Percentiles rank a stretch among this genome's conserved stretches.
phyloP scores from a whole-genome alignment of 306 rosid species.

The Potentilla sterilis region DNA sequence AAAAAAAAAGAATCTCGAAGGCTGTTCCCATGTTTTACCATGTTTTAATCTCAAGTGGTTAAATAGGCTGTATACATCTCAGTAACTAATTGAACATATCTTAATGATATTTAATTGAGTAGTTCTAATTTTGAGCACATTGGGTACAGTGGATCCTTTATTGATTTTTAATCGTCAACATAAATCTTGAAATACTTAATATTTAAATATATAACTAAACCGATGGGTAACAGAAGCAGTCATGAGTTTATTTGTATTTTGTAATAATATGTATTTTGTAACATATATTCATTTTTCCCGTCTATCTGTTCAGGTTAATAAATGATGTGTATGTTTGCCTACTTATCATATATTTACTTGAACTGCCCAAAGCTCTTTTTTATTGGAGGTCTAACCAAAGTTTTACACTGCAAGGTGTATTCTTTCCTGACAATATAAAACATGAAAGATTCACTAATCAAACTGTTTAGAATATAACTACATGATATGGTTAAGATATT shows the following conservation, averaged over 20 bases:
- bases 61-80: not conserved
- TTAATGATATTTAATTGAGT: not conserved
- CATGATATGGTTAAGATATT: not conserved
- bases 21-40: not conserved
- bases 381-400: not conserved
- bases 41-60: not conserved
- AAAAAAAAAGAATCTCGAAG: not conserved
- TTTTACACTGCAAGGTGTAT: not conserved
- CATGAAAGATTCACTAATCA: not conserved
- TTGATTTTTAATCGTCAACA: not conserved
- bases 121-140: not conserved
- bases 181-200: not conserved
- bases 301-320: not conserved
- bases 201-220: not conserved
- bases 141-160: not conserved
- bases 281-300: not conserved
- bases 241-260: not conserved
- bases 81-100: not conserved
- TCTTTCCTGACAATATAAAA: not conserved
- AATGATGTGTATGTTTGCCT: not conserved
- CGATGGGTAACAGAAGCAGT: not conserved
- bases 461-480: not conserved
- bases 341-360: not conserved
- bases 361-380: not conserved
- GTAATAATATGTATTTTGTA: not conserved